A percentile compares a stretch with the other conserved stretches of the same genome.
Evolutionary conservation across 2,329 filamentous ascomycete genomes (phyloP).

Genomic region (Juglanconis sp.): DNA sequence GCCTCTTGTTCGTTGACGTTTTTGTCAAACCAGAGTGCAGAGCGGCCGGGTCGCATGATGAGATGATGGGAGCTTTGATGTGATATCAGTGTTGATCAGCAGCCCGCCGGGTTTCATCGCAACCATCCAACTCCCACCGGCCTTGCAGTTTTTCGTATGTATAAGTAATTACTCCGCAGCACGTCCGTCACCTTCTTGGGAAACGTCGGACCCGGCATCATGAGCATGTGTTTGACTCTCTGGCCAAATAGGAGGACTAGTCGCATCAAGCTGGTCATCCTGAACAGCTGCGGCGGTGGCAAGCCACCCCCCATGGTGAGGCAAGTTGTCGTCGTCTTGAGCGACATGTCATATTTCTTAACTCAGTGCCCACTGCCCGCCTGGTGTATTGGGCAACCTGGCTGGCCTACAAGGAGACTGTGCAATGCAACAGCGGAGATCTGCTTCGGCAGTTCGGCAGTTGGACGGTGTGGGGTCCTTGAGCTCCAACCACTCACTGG

Average conservation of each 20-base stretch:
- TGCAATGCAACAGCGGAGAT: constrained; percentile 10
- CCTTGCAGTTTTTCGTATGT: background rate
- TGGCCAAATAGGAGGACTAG: background rate
- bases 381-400: background rate
- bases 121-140: background rate
- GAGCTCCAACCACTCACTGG: background rate
- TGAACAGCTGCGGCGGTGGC: no score
- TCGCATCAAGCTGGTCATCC: no score
- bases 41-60: background rate
- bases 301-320: background rate
- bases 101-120: background rate
- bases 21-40: background rate
- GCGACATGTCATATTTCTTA: background rate
- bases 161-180: background rate
- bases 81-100: constrained; percentile 10
- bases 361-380: background rate
- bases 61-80: background rate
- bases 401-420: background rate
- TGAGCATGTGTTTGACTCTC: background rate
- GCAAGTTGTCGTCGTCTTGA: background rate
- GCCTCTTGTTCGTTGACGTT: no score
- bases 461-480: background rate
- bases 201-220: background rate
- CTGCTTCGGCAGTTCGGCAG: constrained; percentile 14
- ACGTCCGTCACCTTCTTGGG: background rate